Evolutionary conservation across 2,329 filamentous ascomycete species (phyloP), one percentile per base, ranked within the genome.

Genomic region (Graphilbum fragrans): DNA sequence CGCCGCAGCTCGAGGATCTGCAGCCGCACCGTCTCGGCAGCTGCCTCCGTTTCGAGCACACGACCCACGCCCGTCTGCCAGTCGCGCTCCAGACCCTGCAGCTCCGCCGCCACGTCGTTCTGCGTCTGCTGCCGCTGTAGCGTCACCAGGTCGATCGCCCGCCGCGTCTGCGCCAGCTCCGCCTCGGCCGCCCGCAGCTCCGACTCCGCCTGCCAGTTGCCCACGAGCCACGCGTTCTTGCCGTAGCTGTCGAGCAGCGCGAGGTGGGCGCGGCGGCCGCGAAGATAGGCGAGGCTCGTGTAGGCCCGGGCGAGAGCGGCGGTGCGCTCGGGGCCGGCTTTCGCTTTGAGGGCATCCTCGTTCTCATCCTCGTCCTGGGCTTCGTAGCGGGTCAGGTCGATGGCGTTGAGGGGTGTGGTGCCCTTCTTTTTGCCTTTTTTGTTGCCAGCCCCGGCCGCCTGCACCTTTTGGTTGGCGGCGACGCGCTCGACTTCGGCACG

Each of bases 161-260:
- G 68, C 58, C 79, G 80, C 18, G 73, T 64, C 32, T 67, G 70
- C 14, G 77, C 79, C 38, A 96, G 67, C 53, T 94, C 86, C 35
- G 68, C 67, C 67, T 96, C 90, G 21, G 93, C 55, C 12, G 59
- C 59, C 39, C 71, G 70, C 39, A 93, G 61, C 34, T 86, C 72
- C 35, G 76, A 74, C 62, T 95, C 90, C 18, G 87, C 60, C 50
- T 84, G 77, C 52, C 80, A 76, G 60, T 98, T 98, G 55, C 77
- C 77, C 9, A 94, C 72, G 42, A 98, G 69, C 90, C 92, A 96
- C 10, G 86, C 82, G 59, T 94, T 94, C 63, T 86, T 86, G 50
- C 90, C 92, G 59, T 80, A 80, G 39, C 70, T 70, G 53, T 92
- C 84, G 18, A 94, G 73, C n/a, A 94, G 69, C 1, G 69, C 65